Base-by-base conservation (phyloP, 164 flowering plant genomes). In the Nymphaea colorata region DNA sequence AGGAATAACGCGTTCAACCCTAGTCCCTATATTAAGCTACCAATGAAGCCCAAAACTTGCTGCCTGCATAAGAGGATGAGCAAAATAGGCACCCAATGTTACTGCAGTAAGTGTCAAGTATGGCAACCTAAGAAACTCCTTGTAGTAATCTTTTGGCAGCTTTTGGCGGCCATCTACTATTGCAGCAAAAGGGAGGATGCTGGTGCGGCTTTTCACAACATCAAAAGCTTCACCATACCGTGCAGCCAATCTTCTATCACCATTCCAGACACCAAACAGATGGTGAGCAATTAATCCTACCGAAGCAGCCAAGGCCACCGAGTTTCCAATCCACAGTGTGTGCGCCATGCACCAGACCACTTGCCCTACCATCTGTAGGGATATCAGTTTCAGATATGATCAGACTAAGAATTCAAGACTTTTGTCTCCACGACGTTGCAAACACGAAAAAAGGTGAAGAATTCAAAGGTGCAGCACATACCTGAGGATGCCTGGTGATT, bases 401-500 rank as follows among this genome's bases (percentile, higher is more conserved):
- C 11, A 42, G 44, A 4, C 14, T 44, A 44, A 64, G 41, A 55
- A 25, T 3, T 41, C 5, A 66, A 41, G 45, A 16, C 59, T 55
- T 16, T 55, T 16, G 1, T 2, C 16, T 16, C 16, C 59, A 8
- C 59, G 16, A 25, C 12, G 2, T 14, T 25, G 44, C 36, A 17
- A n/a, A 3, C 41, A 0, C 0, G 47, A 42, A 12, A 14, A 12
- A 14, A 12, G 43, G 36, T 5, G 4, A 45, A 69, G 60, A 14
- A 51, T 15, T 5, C 8, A 51, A 61, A 61, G 64, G 18, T 17
- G 10, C 41, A 41, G 14, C 14, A 65, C 10, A 42, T 77, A 89
- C 98, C 98, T 94, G 99, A 45, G 99, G 99, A 67, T 94, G 99
- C 80, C 98, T 78, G 70, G 99, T 94, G 71, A 94, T 90, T 84